Conservation (phyloP, 371 early-diverging fungal genomes). For the Zancudomyces culisetae region DNA sequence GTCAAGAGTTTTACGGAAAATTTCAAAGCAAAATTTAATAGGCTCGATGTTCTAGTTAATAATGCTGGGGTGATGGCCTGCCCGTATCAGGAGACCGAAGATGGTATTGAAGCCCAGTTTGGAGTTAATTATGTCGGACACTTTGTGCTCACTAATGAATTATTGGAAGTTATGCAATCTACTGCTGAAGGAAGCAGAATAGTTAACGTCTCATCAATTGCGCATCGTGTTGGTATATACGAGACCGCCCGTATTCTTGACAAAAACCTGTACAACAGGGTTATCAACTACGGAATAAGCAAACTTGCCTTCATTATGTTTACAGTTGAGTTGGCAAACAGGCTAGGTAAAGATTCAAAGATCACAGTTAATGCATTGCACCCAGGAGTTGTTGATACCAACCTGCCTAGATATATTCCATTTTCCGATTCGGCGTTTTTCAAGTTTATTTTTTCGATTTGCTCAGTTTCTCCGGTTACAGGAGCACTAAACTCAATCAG, state of each 20-base stretch:
- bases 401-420: constrained; percentile 25
- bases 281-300: constrained; percentile 29
- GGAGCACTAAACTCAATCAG: constrained; percentile 43
- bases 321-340: constrained; percentile 29
- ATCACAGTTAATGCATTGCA: constrained; percentile 41
- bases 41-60: constrained; percentile 41
- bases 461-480: constrained; percentile 21
- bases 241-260: constrained; percentile 23
- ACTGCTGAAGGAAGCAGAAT: constrained; percentile 23
- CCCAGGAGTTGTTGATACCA: constrained; percentile 44
- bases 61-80: constrained; percentile 54
- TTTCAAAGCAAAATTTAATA: constrained; percentile 24
- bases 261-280: constrained; percentile 15
- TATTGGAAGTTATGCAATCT: constrained; percentile 42
- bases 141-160: constrained; percentile 36
- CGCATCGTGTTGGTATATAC: constrained; percentile 23
- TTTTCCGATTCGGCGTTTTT: neutral
- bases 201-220: constrained; percentile 28
- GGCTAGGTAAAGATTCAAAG: constrained; percentile 19
- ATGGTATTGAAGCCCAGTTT: constrained; percentile 56
- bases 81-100: constrained; percentile 36
- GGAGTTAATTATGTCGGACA: constrained; percentile 63
- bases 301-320: constrained; percentile 52
- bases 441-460: neutral
- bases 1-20: constrained; percentile 31